Base-by-base conservation (phyloP, 768 basidiomycete species). In the Mycena galericulata region DNA sequence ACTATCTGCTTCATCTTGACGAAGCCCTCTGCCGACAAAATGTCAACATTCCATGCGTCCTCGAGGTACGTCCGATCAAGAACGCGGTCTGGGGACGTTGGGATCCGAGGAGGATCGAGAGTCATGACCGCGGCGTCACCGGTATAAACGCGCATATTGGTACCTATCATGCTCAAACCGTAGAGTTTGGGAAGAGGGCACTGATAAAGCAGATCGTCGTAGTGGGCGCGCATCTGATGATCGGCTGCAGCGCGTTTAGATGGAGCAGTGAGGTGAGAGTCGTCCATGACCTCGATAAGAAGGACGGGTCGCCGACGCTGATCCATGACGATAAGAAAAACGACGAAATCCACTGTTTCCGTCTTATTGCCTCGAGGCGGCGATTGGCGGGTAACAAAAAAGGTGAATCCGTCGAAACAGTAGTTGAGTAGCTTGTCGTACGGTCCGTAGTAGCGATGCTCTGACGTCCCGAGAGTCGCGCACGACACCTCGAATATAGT, bases 381-480 rank as follows among this genome's bases (percentile, higher is more conserved):
- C 51, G 45, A 72, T 63, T 79, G 78, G 29, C 74, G 80, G 43
- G 79, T 75, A 73, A 82, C 61, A 63, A 77, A 79, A 74, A 72
- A 76, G 18, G 67, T 58, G 74, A 78, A 79, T 29, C 73, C 68
- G 51, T 74, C 70, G 56, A 77, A 71, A 72, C 75, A 77, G 70
- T 82, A 83, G 66, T 77, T 80, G 41, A 84, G 72, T 27, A 83
- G 78, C 68, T 75, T 77, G 77, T 80, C 74, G 67, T 82, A 83
- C 45, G 81, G 80, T 43, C 81, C 82, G 74, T 79, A 80, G 67
- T 80, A 82, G 60, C 77, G 77, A 70, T 74, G 72, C 72, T 79
- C 75, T 41, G 75, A 50, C 46, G 75, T 59, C 67, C 63, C 53
- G 41, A 57, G 54, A 60, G 73, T 65, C 41, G 73, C 64, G 71